Base-by-base conservation (phyloP, 2,329 filamentous ascomycete species). In the Stachybotrys elegans region DNA sequence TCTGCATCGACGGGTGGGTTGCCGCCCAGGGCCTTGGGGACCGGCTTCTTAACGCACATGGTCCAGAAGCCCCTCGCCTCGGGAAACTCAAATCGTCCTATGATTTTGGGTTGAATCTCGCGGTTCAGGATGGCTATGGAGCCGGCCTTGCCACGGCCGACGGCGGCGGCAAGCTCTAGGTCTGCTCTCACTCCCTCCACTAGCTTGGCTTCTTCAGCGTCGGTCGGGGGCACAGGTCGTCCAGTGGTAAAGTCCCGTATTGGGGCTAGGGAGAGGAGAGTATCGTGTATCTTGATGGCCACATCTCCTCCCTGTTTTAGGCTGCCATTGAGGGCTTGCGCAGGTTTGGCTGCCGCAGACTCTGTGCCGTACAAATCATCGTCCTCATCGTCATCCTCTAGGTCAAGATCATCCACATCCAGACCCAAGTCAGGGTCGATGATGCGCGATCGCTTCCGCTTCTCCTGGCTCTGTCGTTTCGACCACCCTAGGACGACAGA, bases 401-500 rank as follows among this genome's bases (percentile, higher is more conserved):
- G 61, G 57, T 70, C 81, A 56, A 72, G 62, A 7, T 78, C 75
- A 5, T 77, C 72, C 14, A 71, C 63, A 17, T 76, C 73, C 19
- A 74, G 54, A 8, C 71, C 73, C 22, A 76, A 52, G 11, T 72
- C 66, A 4, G 78, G 69, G 40, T 84, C 83, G 4, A 77, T 57
- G 6, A 78, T 61, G 34, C 82, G 78, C 20, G 78, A 74, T 52
- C 82, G 83, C 52, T 79, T 85, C 43, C 81, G 80, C 54, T 83
- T 83, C 41, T 78, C 78, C 48, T 81, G 78, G 11, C 70, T 67
- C 43, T 82, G 76, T 52, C 84, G 85, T 49, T 79, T 78, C 29
- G 79, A 81, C 85, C 90, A 96, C 19, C 87, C 84, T 21, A 98
- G 61, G 4, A 98, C 74, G 2, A 88, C 63, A 0, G 92, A 94